A percentile compares a stretch with the other conserved stretches of the same genome.
phyloP scores from a whole-genome alignment of 148 eudicot species.

The Rhododendron molle region DNA sequence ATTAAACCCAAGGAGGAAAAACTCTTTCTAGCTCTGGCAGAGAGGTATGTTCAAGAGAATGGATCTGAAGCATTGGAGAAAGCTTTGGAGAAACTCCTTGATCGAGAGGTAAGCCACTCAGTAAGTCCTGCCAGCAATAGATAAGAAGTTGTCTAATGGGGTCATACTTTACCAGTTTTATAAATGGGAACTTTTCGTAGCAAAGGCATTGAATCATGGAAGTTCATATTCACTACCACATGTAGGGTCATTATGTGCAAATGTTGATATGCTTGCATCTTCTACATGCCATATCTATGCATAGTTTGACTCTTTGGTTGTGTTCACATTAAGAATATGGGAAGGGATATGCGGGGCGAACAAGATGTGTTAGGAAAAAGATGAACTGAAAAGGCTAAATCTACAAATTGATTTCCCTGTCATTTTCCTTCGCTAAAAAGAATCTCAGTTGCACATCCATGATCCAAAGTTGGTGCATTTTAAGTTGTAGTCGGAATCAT shows the following conservation, averaged over 20 bases:
- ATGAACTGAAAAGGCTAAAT: not conserved
- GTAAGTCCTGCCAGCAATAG: not conserved
- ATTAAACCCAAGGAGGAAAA: not conserved
- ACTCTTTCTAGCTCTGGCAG: not conserved
- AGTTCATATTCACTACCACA: not conserved
- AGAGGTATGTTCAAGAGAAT: conserved; percentile 4
- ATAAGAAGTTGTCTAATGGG: not conserved
- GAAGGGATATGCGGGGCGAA: not conserved
- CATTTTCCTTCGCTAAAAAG: not conserved
- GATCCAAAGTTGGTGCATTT: too few relatives aligned
- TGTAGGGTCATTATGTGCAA: not conserved
- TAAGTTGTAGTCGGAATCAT: too few relatives aligned
- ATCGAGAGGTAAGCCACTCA: not conserved
- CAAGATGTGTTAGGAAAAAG: not conserved
- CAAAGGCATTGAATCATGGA: not conserved
- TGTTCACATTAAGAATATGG: not conserved
- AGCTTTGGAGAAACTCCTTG: conserved; percentile 11
- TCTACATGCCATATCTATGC: not conserved
- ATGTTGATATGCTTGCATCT: not conserved
- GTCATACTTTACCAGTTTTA: not conserved
- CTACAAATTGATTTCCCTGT: not conserved
- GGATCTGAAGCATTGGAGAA: conserved; percentile 2
- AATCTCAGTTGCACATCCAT: not conserved
- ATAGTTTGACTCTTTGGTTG: not conserved
- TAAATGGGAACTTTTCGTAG: not conserved